A percentile compares a stretch with the other conserved stretches of the same genome.
Conservation (phyloP, 441 rosid species). For the Croton setiger region DNA sequence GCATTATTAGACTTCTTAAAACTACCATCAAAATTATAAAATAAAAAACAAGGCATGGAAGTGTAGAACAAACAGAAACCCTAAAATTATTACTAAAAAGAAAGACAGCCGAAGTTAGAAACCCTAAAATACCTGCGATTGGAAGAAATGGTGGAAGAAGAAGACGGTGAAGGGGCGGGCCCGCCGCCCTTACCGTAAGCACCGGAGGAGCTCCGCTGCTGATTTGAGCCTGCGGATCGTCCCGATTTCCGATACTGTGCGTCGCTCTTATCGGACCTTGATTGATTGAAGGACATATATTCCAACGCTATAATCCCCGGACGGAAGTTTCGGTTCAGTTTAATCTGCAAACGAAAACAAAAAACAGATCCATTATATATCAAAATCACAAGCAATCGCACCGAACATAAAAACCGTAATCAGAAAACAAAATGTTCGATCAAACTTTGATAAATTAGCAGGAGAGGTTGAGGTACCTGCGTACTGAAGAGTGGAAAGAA, state of each 20-base stretch:
- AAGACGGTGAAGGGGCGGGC: constrained; percentile 64
- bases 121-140: constrained; percentile 43
- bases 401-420: constrained; percentile 14
- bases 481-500: constrained; percentile 16
- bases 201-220: constrained; percentile 67
- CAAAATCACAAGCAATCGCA: constrained; percentile 8
- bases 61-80: constrained; percentile 12
- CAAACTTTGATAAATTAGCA: not conserved
- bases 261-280: constrained; percentile 81
- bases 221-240: constrained; percentile 73
- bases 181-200: constrained; percentile 66
- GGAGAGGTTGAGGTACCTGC: constrained; percentile 7
- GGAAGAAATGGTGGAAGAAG: constrained; percentile 38
- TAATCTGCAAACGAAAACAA: constrained; percentile 20
- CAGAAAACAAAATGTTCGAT: not conserved
- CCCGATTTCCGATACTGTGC: constrained; percentile 59
- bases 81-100: not conserved
- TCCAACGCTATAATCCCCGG: constrained; percentile 34
- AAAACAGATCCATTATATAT: constrained; percentile 10
- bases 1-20: constrained; percentile 67
- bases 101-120: not conserved
- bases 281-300: constrained; percentile 97
- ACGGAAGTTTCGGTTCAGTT: constrained; percentile 15
- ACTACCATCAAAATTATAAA: constrained; percentile 31
- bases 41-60: constrained; percentile 2